These are phyloP conservation scores for Eimeria praecox DNA, from an alignment of 169 alveolate species.

Conservation along the genomic window DNA sequence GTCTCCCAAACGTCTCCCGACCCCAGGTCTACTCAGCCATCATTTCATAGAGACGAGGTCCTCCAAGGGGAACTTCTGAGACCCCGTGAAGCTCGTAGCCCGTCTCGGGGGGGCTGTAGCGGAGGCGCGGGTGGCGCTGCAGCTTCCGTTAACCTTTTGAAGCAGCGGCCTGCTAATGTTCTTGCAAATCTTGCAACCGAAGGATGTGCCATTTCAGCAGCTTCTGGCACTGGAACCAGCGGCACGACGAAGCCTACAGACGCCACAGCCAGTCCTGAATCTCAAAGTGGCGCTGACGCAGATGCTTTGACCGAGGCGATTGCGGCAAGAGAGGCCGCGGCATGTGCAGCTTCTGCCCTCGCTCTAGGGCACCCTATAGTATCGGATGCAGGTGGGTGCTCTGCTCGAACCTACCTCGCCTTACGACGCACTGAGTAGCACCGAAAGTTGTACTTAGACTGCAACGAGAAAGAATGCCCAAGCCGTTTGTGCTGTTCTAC, in stretches of 20 bases:
- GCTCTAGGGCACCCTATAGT: conserved; percentile 70
- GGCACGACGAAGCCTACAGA: neutral
- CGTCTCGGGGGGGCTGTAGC: neutral
- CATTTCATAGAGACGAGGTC: neutral
- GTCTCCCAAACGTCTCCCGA: neutral
- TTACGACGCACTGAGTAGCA: neutral
- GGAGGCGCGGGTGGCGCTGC: neutral
- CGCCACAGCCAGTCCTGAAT: neutral
- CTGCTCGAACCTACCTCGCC: neutral
- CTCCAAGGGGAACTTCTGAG: neutral
- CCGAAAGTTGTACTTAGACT: neutral
- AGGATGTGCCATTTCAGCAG: neutral
- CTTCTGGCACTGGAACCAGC: neutral
- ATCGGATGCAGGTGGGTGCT: conserved; percentile 47
- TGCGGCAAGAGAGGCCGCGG: conserved; percentile 71
- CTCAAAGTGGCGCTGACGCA: neutral
- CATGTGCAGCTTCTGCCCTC: conserved; percentile 65
- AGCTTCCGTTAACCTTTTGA: neutral
- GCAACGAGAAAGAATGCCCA: neutral
- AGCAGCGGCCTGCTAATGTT: neutral
- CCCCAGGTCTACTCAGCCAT: neutral
- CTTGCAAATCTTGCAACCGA: neutral
- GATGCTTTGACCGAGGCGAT: neutral
- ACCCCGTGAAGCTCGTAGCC: neutral
- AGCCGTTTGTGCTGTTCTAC: neutral